Conservation (phyloP, 257 asterid species). For the Scutellaria barbata region DNA sequence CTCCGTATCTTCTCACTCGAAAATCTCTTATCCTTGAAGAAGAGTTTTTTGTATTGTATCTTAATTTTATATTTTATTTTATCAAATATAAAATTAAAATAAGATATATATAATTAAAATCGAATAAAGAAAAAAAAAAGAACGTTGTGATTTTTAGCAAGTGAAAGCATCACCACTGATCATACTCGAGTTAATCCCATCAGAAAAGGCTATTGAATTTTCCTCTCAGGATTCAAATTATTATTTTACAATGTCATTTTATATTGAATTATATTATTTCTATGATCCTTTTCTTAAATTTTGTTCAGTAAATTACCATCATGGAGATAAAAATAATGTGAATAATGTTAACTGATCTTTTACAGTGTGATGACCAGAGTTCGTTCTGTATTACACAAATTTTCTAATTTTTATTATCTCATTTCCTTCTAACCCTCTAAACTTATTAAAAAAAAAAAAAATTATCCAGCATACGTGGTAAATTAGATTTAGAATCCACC, state of each 20-base stretch:
- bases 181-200: constrained; percentile 4
- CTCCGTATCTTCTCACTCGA: no score
- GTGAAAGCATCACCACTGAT: constrained; percentile 31
- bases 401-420: no score
- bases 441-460: no score
- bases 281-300: background rate
- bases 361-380: no score
- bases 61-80: background rate
- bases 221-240: background rate
- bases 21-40: no score
- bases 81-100: background rate
- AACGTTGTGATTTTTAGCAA: background rate
- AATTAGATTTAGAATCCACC: no score
- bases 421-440: no score
- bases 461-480: no score
- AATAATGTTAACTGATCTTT: no score
- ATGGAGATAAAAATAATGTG: background rate
- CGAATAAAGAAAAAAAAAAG: background rate
- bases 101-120: no score
- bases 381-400: no score
- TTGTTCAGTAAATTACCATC: background rate
- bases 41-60: background rate
- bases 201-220: constrained; percentile 8
- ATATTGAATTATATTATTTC: background rate
- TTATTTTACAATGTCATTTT: background rate